Evolutionary conservation across 306 rosid species (phyloP), one percentile per base, ranked within the genome.

Genomic region (Inga oerstediana): DNA sequence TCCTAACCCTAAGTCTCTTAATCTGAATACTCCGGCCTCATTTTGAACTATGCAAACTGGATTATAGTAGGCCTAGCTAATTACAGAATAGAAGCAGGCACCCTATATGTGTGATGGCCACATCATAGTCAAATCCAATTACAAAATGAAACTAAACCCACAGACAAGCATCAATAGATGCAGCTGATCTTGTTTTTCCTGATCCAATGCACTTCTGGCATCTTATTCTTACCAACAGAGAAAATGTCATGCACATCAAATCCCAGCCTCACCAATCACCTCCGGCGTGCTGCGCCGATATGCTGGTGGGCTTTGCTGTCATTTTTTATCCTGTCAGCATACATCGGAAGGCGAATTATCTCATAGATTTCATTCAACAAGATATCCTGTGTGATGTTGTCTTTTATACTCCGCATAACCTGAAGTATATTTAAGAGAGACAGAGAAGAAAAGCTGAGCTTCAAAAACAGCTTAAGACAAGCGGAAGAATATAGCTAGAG

Each of bases 281-380:
- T 92, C 37, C 99, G 88, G 76, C 97, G 89, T 16, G 87, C 93
- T 8, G 85, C 85, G 85, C 79, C 88, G 6, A 83, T 77, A 82
- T 91, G 95, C 70, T 88, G 94, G 67, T 81, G 92, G 9, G 95
- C 97, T 88, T 94, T 96, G 74, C 97, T 94, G 61, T 96, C 99
- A 27, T 13, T 89, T 84, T 72, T 79, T 84, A 96, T 94, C 92
- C 99, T 85, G 84, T 94, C 99, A 4, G 97, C 98, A 83, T 96
- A 96, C 99, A 96, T 96, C 48, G 99, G 99, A 81, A 96, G 91
- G 79, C 94, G 91, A 75, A 96, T 94, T 79, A 94, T 96, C 94
- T 96, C 97, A 67, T 89, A 9, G 37, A 96, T 96, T 88, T 96
- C 99, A 41, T 86, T 86, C 94, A 94, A 88, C 90, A 96, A 87